Percentiles rank a stretch among this genome's conserved stretches.
Evolutionary conservation across 768 basidiomycete genomes (phyloP).

Genomic region (Tricholomella constricta): DNA sequence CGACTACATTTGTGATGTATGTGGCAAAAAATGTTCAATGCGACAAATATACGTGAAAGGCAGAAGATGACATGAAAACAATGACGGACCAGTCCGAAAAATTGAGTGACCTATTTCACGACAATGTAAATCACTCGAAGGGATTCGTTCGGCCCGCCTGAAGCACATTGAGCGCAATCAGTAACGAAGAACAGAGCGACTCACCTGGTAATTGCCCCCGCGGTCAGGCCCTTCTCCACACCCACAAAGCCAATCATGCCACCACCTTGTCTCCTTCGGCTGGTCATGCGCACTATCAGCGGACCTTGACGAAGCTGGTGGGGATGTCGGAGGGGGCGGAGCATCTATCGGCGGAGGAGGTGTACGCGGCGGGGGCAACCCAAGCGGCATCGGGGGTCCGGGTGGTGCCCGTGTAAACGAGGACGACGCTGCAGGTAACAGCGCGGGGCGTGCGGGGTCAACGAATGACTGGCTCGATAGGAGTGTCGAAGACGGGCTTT

Average conservation of each 20-base stretch:
- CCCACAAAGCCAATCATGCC: constrained; percentile 87
- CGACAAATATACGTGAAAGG: neutral
- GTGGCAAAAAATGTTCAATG: neutral
- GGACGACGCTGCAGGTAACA: neutral
- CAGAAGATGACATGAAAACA: neutral
- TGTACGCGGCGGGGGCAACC: constrained; percentile 59
- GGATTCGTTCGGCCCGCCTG: constrained; percentile 80
- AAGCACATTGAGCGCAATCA: constrained; percentile 1
- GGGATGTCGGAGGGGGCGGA: constrained; percentile 38
- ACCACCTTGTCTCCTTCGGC: constrained; percentile 58
- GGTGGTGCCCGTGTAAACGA: constrained; percentile 29
- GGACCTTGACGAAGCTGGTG: constrained; percentile 24
- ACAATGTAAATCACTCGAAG: constrained; percentile 38
- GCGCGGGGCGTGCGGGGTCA: constrained; percentile 16
- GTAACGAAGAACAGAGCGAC: constrained; percentile 13
- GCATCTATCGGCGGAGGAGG: constrained; percentile 48
- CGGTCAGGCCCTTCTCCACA: constrained; percentile 75
- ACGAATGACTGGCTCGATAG: neutral
- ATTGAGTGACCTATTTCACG: too few relatives aligned
- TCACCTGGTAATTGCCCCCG: constrained; percentile 71
- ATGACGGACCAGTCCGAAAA: too few relatives aligned
- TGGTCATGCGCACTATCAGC: constrained; percentile 30
- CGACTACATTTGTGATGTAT: neutral
- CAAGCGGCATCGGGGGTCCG: constrained; percentile 56
- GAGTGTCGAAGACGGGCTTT: constrained; percentile 11